Conservation (phyloP, 306 rosid species). For the Sechiopsis laciniata region DNA sequence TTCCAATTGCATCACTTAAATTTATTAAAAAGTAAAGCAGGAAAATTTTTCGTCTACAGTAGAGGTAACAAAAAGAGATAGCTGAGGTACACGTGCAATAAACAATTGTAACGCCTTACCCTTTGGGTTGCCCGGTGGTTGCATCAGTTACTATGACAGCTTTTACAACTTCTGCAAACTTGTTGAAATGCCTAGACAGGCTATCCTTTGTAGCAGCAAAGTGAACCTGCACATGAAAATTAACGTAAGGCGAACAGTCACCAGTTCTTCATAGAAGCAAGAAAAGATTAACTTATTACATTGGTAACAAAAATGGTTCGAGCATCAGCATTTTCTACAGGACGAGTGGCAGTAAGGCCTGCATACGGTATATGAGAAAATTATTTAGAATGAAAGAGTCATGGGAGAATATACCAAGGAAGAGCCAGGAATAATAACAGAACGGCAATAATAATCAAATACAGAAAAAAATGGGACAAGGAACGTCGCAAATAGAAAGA, state of each 20-base stretch:
- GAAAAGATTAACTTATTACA: conserved; percentile 40
- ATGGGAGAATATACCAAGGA: background rate
- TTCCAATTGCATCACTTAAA: conserved; percentile 17
- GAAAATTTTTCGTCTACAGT: background rate
- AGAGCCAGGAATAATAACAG: background rate
- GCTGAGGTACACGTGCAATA: conserved; percentile 23
- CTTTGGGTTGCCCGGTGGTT: conserved; percentile 82
- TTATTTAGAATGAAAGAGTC: background rate
- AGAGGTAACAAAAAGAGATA: conserved; percentile 4
- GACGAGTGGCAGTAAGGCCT: conserved; percentile 59
- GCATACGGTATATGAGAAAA: conserved; percentile 17
- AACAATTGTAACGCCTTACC: conserved; percentile 43
- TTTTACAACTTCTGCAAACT: conserved; percentile 79
- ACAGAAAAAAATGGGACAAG: background rate
- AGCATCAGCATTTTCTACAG: conserved; percentile 69
- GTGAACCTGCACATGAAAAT: conserved; percentile 54
- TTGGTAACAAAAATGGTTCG: conserved; percentile 88
- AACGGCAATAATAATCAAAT: background rate
- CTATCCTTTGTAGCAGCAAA: conserved; percentile 92
- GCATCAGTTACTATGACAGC: conserved; percentile 69
- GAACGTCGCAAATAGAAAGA: background rate
- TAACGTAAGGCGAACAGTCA: background rate
- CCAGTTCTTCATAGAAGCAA: conserved; percentile 12
- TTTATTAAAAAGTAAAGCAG: conserved; percentile 8
- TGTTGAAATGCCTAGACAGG: conserved; percentile 76